phyloP scores from a whole-genome alignment of 441 rosid genomes.

The Lepidium campestre region DNA sequence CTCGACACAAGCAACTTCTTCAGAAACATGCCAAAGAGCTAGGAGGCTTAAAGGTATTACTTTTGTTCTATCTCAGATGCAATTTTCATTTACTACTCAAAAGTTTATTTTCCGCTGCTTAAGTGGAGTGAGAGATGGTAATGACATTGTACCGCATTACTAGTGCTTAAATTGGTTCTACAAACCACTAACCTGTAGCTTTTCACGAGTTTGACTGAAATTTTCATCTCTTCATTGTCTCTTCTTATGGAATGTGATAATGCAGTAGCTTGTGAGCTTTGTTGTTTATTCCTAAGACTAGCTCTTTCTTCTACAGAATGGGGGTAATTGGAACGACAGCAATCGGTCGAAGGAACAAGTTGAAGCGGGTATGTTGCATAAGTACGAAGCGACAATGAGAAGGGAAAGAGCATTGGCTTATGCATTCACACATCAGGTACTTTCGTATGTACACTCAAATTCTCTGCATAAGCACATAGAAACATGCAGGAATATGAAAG shows the following conservation, averaged over 20 bases:
- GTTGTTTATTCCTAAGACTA: slow-evolving; percentile 1
- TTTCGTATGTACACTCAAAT: background rate
- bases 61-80: slow-evolving; percentile 12
- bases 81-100: background rate
- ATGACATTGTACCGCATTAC: background rate
- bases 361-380: slow-evolving; percentile 49
- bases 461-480: background rate
- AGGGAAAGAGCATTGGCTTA: slow-evolving; percentile 63
- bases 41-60: slow-evolving; percentile 51
- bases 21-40: slow-evolving; percentile 85
- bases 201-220: background rate
- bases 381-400: slow-evolving; percentile 59
- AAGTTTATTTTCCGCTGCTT: background rate
- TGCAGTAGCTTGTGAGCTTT: background rate
- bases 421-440: slow-evolving; percentile 70
- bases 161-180: background rate
- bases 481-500: background rate
- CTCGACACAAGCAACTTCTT: slow-evolving; percentile 73
- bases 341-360: slow-evolving; percentile 57
- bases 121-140: background rate
- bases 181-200: background rate
- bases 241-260: no score
- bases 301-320: slow-evolving; percentile 34
- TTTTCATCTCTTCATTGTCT: no score
- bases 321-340: slow-evolving; percentile 59